Evolutionary conservation across 306 rosid genomes (phyloP).

Genomic region (Rosa lucieae): DNA sequence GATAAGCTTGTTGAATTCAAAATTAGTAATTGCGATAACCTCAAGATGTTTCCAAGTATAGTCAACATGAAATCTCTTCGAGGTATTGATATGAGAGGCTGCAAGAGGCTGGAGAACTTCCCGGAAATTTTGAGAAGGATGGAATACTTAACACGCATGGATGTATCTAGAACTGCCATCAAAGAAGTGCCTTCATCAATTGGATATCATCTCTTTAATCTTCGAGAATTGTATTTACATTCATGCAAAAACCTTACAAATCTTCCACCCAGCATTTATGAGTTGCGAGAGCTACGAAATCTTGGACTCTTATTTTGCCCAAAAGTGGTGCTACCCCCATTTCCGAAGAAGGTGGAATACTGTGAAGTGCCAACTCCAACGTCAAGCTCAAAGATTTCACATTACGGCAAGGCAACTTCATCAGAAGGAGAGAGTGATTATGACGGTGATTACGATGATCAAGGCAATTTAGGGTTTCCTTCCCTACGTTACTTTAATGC

Average conservation of each 20-base stretch:
- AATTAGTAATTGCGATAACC: fast-evolving
- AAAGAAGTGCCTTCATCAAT: background rate
- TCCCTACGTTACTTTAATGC: fast-evolving
- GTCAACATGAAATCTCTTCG: background rate
- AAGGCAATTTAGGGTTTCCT: background rate
- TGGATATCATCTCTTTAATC: background rate
- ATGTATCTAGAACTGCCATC: background rate
- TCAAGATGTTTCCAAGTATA: background rate
- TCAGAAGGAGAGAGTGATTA: too few species aligned
- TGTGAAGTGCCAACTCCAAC: too few species aligned
- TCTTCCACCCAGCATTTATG: background rate
- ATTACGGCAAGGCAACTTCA: too few species aligned
- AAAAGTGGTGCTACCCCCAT: too few species aligned
- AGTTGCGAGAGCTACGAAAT: fast-evolving
- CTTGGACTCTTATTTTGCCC: background rate
- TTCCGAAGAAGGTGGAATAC: too few species aligned
- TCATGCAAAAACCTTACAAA: fast-evolving
- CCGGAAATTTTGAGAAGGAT: background rate
- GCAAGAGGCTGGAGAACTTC: background rate
- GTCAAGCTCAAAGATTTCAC: too few species aligned
- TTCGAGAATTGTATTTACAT: fast-evolving
- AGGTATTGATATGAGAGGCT: fast-evolving
- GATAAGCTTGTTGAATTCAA: background rate
- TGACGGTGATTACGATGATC: background rate
- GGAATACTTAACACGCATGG: fast-evolving